Percentiles rank a stretch among this genome's conserved stretches.
phyloP scores from a whole-genome alignment of 2,329 filamentous ascomycete species.

The Dothideomycetidae sp. region DNA sequence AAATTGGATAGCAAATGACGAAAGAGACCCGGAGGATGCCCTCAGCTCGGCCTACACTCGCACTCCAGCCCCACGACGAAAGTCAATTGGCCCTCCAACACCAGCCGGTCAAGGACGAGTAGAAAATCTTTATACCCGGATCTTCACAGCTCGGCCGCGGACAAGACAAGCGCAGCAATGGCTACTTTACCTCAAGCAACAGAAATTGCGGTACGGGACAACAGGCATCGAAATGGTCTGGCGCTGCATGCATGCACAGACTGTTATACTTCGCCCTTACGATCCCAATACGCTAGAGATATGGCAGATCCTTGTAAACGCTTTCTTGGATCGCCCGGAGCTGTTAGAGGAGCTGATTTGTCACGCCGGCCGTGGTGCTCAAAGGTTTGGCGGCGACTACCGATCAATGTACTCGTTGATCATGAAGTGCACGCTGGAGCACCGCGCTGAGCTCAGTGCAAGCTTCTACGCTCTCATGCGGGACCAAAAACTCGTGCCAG shows the following conservation, averaged over 20 bases:
- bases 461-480: slow-evolving; percentile 1
- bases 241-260: slow-evolving; percentile 24
- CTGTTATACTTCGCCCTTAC: slow-evolving; percentile 27
- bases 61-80: too few species aligned
- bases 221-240: slow-evolving; percentile 32
- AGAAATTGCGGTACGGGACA: slow-evolving; percentile 27
- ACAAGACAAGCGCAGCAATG: slow-evolving; percentile 25
- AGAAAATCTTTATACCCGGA: too few species aligned
- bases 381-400: slow-evolving; percentile 24
- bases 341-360: slow-evolving; percentile 26
- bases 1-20: neutral
- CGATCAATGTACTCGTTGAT: slow-evolving; percentile 30
- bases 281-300: slow-evolving; percentile 28
- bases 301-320: slow-evolving; percentile 33
- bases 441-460: slow-evolving; percentile 12
- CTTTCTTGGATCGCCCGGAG: slow-evolving; percentile 20
- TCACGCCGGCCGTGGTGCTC: slow-evolving; percentile 29
- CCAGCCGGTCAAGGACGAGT: too few species aligned
- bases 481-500: neutral
- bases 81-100: too few species aligned
- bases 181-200: slow-evolving; percentile 28
- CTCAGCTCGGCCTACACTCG: too few species aligned
- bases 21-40: neutral
- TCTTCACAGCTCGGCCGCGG: too few species aligned
- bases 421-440: slow-evolving; percentile 26